These are phyloP conservation scores for Malus hybrid DNA, from an alignment of 331 rosid species.

Conservation along the genomic window DNA sequence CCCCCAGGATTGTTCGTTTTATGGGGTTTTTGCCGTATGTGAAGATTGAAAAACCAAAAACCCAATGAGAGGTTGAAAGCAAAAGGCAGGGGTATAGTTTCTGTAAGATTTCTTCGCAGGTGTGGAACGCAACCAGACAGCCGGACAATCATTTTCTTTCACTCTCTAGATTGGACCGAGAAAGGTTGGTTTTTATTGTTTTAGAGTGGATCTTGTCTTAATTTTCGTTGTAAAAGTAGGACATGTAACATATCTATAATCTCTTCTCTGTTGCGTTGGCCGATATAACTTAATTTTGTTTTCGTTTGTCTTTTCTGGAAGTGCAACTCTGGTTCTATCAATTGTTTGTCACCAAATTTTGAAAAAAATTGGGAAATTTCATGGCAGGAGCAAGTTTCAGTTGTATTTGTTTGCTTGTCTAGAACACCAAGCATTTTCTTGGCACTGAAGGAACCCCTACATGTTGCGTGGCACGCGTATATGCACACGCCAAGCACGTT, in stretches of 20 bases:
- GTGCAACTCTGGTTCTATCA: neutral
- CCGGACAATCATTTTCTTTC: slow-evolving; percentile 5
- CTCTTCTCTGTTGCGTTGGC: neutral
- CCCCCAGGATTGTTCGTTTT: slow-evolving; percentile 45
- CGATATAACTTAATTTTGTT: neutral
- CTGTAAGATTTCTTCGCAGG: slow-evolving; percentile 15
- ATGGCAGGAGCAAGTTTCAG: no score
- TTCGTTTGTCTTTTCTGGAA: neutral
- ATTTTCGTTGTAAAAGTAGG: slow-evolving; percentile 31
- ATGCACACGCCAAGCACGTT: neutral
- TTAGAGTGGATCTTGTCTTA: neutral
- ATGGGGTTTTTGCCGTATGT: slow-evolving; percentile 71
- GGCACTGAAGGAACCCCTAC: neutral
- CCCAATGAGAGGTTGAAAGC: slow-evolving; percentile 35
- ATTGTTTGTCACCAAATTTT: neutral
- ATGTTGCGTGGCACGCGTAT: neutral
- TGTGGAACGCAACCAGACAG: slow-evolving; percentile 12
- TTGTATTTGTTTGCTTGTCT: no score
- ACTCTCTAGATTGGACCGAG: neutral
- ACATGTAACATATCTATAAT: slow-evolving; percentile 39
- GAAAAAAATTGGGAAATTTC: no score
- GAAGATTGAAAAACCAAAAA: slow-evolving; percentile 71
- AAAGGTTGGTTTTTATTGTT: neutral
- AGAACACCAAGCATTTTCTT: no score
- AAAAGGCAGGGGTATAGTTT: slow-evolving; percentile 16